Conservation (phyloP, 2,329 filamentous ascomycete genomes). For the Aspergillus phoenicis region DNA sequence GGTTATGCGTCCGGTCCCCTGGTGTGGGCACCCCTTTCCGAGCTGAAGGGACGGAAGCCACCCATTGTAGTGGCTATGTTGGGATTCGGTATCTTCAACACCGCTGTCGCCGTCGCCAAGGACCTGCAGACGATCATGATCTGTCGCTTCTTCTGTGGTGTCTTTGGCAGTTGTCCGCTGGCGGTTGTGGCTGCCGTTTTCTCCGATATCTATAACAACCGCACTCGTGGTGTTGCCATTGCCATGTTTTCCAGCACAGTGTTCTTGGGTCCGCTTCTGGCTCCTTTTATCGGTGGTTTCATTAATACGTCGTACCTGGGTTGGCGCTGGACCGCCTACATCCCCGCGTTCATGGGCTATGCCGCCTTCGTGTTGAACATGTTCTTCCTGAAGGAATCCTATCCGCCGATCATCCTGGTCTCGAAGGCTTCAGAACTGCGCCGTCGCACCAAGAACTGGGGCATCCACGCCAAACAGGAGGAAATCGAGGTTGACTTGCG, state of each 20-base stretch:
- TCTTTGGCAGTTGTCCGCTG: slow-evolving; percentile 47
- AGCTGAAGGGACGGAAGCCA: slow-evolving; percentile 60
- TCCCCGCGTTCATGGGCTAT: slow-evolving; percentile 56
- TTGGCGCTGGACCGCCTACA: slow-evolving; percentile 55
- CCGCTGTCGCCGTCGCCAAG: slow-evolving; percentile 44
- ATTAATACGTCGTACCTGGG: slow-evolving; percentile 48
- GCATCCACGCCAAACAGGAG: slow-evolving; percentile 58
- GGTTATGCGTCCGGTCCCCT: slow-evolving; percentile 59
- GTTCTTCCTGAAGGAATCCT: slow-evolving; percentile 56
- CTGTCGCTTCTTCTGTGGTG: slow-evolving; percentile 48
- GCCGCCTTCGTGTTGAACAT: slow-evolving; percentile 37
- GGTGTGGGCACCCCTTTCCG: slow-evolving; percentile 63
- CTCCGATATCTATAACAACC: slow-evolving; percentile 53
- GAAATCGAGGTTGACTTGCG: slow-evolving; percentile 54
- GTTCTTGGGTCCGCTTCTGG: slow-evolving; percentile 56
- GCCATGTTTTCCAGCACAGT: slow-evolving; percentile 55
- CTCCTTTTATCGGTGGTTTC: slow-evolving; percentile 53
- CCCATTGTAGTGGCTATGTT: slow-evolving; percentile 48
- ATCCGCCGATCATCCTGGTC: slow-evolving; percentile 56
- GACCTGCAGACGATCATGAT: slow-evolving; percentile 42
- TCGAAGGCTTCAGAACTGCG: slow-evolving; percentile 55
- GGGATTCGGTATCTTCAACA: slow-evolving; percentile 47
- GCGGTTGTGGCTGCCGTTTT: slow-evolving; percentile 46
- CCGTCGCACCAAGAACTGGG: slow-evolving; percentile 59
- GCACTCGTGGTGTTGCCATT: slow-evolving; percentile 37